These are phyloP conservation scores for Ormosia emarginata DNA, from an alignment of 306 rosid species.

Conservation along the genomic window DNA sequence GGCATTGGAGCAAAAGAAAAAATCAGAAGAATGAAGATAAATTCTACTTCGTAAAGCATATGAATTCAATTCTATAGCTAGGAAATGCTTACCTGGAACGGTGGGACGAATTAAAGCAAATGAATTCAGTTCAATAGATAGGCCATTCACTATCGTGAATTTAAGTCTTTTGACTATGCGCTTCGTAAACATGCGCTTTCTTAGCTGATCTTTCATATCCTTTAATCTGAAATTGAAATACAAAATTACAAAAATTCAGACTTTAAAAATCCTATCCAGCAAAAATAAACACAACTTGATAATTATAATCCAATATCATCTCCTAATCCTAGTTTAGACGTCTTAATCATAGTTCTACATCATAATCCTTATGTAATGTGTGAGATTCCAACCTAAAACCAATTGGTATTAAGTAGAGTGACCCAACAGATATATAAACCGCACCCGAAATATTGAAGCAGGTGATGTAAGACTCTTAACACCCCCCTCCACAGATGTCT, in stretches of 20 bases:
- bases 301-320: conserved; percentile 1
- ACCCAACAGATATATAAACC: too few relatives aligned
- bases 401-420: too few relatives aligned
- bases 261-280: background rate
- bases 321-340: conserved; percentile 2
- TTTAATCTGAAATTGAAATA: conserved; percentile 57
- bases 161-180: conserved; percentile 65
- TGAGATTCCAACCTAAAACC: too few relatives aligned
- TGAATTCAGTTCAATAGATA: conserved; percentile 66
- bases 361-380: background rate
- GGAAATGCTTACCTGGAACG: conserved; percentile 57
- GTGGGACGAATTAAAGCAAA: conserved; percentile 92
- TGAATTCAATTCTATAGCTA: background rate
- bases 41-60: background rate
- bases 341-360: background rate
- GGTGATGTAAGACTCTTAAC: too few relatives aligned
- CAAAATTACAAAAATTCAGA: background rate
- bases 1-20: background rate
- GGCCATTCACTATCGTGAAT: conserved; percentile 60
- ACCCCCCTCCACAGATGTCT: too few relatives aligned
- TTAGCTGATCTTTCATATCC: conserved; percentile 88
- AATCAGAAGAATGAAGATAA: conserved; percentile 13
- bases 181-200: conserved; percentile 89
- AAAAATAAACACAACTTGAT: background rate
- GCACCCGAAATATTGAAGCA: too few relatives aligned